Evolutionary conservation across 2,329 filamentous ascomycete genomes (phyloP).

Genomic region (Fusarium sp.): DNA sequence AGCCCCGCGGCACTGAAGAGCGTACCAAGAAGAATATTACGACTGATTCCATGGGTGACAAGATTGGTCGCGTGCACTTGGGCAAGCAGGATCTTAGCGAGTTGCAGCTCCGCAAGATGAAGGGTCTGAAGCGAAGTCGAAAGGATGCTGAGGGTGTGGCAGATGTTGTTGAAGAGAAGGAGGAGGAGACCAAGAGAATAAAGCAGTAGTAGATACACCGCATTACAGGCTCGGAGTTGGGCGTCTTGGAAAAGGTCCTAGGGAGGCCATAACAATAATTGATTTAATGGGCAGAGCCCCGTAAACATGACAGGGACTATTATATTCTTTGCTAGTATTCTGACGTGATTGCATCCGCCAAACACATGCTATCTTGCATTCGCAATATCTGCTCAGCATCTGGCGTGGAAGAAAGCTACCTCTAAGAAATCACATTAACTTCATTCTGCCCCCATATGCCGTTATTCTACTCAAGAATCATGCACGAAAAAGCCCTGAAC

Average conservation of each 20-base stretch:
- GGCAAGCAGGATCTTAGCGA: conserved; percentile 88
- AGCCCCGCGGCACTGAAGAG: conserved; percentile 79
- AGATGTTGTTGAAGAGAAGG: conserved; percentile 56
- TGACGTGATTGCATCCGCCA: neutral
- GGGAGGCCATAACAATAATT: conserved; percentile 46
- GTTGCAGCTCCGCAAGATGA: conserved; percentile 98
- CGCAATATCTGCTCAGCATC: neutral
- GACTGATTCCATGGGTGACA: conserved; percentile 93
- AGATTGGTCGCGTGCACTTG: conserved; percentile 92
- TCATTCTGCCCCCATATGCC: neutral
- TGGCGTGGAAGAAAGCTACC: neutral
- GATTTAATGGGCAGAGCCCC: conserved; percentile 38
- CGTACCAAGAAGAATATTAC: conserved; percentile 96
- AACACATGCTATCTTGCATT: neutral
- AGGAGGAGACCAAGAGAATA: conserved; percentile 55
- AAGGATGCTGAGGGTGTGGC: conserved; percentile 65
- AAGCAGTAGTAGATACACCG: conserved; percentile 48
- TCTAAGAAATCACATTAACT: neutral
- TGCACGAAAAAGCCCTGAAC: neutral
- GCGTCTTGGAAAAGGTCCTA: conserved; percentile 49
- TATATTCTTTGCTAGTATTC: neutral
- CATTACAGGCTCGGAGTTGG: conserved; percentile 48
- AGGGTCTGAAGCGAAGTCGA: conserved; percentile 89
- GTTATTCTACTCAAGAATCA: neutral
- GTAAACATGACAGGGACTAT: conserved; percentile 6